Evolutionary conservation across 805 yeast species (phyloP).

Genomic region (Ogataea zsoltii): DNA sequence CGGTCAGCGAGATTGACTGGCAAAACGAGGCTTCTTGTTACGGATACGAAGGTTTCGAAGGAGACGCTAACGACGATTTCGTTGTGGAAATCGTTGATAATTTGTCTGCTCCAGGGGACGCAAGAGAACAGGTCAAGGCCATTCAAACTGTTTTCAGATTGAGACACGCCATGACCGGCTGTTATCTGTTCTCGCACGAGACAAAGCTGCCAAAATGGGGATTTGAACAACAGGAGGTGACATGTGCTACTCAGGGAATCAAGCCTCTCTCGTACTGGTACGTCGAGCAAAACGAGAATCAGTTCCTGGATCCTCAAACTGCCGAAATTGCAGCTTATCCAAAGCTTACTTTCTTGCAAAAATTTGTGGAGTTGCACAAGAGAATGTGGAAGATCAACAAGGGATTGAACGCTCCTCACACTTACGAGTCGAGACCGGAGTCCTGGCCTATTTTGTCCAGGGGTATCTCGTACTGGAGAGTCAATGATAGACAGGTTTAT

Average conservation of each 20-base stretch:
- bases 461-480: slow-evolving; percentile 83
- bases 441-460: slow-evolving; percentile 75
- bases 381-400: slow-evolving; percentile 78
- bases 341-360: slow-evolving; percentile 52
- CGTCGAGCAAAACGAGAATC: slow-evolving; percentile 66
- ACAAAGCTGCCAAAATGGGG: slow-evolving; percentile 82
- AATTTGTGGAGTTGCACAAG: slow-evolving; percentile 64
- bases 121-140: slow-evolving; percentile 60
- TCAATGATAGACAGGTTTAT: slow-evolving; percentile 55
- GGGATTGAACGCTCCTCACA: slow-evolving; percentile 67
- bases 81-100: slow-evolving; percentile 68
- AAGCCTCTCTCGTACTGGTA: slow-evolving; percentile 66
- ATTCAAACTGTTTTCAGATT: slow-evolving; percentile 70
- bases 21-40: slow-evolving; percentile 79
- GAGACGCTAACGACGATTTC: slow-evolving; percentile 86
- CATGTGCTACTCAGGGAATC: slow-evolving; percentile 72
- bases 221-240: slow-evolving; percentile 80
- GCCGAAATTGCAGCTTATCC: slow-evolving; percentile 56
- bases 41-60: slow-evolving; percentile 73
- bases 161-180: slow-evolving; percentile 77
- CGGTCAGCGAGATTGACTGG: slow-evolving; percentile 78
- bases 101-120: slow-evolving; percentile 48
- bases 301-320: slow-evolving; percentile 40
- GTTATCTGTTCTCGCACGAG: slow-evolving; percentile 74
- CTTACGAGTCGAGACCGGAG: slow-evolving; percentile 68